Evolutionary conservation across 2,329 filamentous ascomycete genomes (phyloP).

Genomic region (Talaromyces sp.): DNA sequence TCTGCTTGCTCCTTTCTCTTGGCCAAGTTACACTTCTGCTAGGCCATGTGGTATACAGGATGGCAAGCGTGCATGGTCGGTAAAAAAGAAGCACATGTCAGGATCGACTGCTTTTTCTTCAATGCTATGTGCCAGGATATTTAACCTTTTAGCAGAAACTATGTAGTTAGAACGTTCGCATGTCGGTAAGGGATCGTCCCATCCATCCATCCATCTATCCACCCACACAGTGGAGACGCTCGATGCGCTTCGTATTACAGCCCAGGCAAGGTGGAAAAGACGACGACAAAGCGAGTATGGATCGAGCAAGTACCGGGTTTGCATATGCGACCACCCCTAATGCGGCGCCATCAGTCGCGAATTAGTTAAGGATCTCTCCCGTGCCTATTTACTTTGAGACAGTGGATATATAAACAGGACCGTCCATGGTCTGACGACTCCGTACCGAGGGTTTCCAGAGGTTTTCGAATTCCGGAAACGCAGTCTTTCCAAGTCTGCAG

Average conservation of each 20-base stretch:
- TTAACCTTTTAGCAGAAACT: constrained; percentile 13
- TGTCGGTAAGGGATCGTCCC: background rate
- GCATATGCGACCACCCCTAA: constrained; percentile 8
- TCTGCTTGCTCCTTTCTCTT: background rate
- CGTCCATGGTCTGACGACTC: background rate
- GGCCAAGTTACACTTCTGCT: background rate
- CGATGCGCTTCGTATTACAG: background rate
- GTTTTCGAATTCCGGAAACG: background rate
- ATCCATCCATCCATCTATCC: background rate
- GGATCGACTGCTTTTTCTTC: background rate
- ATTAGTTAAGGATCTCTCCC: background rate
- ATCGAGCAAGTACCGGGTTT: background rate
- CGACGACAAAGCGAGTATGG: background rate
- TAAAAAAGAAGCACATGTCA: background rate
- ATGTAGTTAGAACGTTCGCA: background rate
- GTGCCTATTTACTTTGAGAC: background rate
- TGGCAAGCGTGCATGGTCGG: background rate
- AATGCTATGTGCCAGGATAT: background rate
- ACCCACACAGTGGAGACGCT: background rate
- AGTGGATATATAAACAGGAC: background rate
- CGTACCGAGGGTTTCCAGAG: background rate
- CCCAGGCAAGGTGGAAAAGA: background rate
- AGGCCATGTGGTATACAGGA: background rate
- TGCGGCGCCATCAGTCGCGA: background rate
- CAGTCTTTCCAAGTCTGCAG: background rate